These are phyloP conservation scores for Crithidia fasciculata DNA, from an alignment of 208 protist species.

Conservation along the genomic window DNA sequence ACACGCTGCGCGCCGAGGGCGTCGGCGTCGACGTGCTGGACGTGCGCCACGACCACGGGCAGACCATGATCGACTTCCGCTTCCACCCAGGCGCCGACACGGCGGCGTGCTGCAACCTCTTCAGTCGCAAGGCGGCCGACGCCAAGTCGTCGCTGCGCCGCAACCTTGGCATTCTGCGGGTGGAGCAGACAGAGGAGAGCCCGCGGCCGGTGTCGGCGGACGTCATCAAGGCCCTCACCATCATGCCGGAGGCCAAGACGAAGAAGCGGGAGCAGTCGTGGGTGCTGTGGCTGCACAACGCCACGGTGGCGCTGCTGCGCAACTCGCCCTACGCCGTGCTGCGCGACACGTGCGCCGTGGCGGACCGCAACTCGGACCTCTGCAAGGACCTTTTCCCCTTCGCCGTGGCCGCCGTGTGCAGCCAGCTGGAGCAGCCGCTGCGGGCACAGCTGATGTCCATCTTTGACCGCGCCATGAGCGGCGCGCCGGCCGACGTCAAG, in stretches of 20 bases:
- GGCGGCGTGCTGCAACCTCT: constrained; percentile 69
- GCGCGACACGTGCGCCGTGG: constrained; percentile 49
- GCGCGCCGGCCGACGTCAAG: constrained; percentile 80
- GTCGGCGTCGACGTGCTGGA: constrained; percentile 68
- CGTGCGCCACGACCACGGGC: constrained; percentile 62
- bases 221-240: constrained; percentile 65
- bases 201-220: constrained; percentile 46
- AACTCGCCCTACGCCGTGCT: constrained; percentile 87
- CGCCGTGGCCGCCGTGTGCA: constrained; percentile 76
- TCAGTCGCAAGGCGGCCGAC: constrained; percentile 82
- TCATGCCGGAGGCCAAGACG: constrained; percentile 73
- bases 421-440: constrained; percentile 43
- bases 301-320: constrained; percentile 67
- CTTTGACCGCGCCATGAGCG: constrained; percentile 67
- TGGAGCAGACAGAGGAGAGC: constrained; percentile 71
- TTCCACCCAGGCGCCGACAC: constrained; percentile 57
- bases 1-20: constrained; percentile 45
- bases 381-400: constrained; percentile 85
- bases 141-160: constrained; percentile 82
- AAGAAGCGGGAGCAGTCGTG: constrained; percentile 91
- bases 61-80: constrained; percentile 81
- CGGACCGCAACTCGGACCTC: constrained; percentile 78
- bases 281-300: constrained; percentile 89
- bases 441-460: constrained; percentile 68
- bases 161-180: constrained; percentile 79